Evolutionary conservation across 768 basidiomycete genomes (phyloP), one percentile per base, ranked within the genome.

Genomic region (Pulveroboletus sp.): DNA sequence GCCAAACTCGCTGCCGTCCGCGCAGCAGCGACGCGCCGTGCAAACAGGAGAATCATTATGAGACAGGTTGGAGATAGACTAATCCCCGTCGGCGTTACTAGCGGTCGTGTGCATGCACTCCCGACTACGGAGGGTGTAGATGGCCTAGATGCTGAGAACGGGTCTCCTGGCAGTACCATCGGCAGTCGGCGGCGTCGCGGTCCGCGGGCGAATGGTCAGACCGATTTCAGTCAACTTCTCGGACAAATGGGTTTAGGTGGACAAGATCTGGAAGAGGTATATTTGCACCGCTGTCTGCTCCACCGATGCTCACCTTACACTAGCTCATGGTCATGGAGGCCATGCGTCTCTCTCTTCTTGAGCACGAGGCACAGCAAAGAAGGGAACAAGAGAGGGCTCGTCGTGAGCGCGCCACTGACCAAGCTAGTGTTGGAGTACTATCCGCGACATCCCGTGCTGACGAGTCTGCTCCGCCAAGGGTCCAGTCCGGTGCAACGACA

Each of bases 271-370:
- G 93, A 94, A 75, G 93, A 95, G 78, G 93, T 92, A 61, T 39
- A n/a, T 32, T 17, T 18, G n/a, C 27, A 26, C 36, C 26, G 62
- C 80, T 66, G 39, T 42, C 51, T 44, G 53, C 32, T 33, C 44
- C 31, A 26, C 55, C 27, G 39, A 54, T 50, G 26, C 56, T 63
- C 38, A 58, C 47, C 17, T 49, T 18, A 4, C 41, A 32, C 36
- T 55, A 99, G 92, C 71, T 99, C 39, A 97, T 98, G 95, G 75
- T 99, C 47, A 94, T 94, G 90, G 96, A 98, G 71, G 96, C 96
- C 5, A 98, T 99, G 93, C 83, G 95, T 47, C 73, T 96, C 50
- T 96, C 93, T 26, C 74, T 97, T 57, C 66, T 96, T 42, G 95
- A 98, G 50, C 93, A 98, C 61, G 94, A 97, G 69, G 93, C 93